A percentile compares a stretch with the other conserved stretches of the same genome.
Evolutionary conservation across 805 yeast genomes (phyloP).

Genomic region (Candida berthetii): DNA sequence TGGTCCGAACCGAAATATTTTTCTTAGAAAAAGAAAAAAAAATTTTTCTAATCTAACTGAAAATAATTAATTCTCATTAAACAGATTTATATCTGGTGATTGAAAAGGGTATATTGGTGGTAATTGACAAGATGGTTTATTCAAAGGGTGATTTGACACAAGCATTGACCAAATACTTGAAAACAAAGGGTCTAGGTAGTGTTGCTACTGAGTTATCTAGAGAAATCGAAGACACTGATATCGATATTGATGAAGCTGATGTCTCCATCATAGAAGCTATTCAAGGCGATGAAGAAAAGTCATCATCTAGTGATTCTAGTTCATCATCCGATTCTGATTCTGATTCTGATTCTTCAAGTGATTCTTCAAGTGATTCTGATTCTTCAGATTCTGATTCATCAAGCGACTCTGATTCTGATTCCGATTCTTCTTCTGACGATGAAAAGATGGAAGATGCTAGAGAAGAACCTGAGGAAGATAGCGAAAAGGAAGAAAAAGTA

Average conservation of each 20-base stretch:
- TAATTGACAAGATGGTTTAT: not conserved
- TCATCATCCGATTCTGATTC: no score
- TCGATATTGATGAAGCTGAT: constrained; percentile 11
- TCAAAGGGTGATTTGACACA: not conserved
- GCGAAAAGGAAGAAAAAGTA: not conserved
- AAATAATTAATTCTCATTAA: no score
- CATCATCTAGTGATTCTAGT: no score
- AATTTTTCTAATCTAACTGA: no score
- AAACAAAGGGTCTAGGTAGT: constrained; percentile 9
- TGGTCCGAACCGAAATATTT: not conserved
- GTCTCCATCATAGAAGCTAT: not conserved
- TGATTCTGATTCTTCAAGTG: not conserved
- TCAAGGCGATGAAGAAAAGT: no score
- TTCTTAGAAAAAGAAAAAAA: no score
- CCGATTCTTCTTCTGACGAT: not conserved
- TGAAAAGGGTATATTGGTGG: not conserved
- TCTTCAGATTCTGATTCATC: constrained; percentile 1
- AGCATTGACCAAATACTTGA: not conserved
- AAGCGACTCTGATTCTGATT: not conserved
- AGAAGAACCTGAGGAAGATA: not conserved
- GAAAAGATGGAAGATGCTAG: not conserved
- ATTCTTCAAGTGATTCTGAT: constrained; percentile 1
- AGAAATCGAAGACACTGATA: constrained; percentile 4
- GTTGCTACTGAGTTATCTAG: constrained; percentile 13
- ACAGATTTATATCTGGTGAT: no score